A percentile compares a stretch with the other conserved stretches of the same genome.
These are phyloP conservation scores for Chimonanthus salicifolius DNA, from an alignment of 164 flowering plant genomes.

Conservation along the genomic window DNA sequence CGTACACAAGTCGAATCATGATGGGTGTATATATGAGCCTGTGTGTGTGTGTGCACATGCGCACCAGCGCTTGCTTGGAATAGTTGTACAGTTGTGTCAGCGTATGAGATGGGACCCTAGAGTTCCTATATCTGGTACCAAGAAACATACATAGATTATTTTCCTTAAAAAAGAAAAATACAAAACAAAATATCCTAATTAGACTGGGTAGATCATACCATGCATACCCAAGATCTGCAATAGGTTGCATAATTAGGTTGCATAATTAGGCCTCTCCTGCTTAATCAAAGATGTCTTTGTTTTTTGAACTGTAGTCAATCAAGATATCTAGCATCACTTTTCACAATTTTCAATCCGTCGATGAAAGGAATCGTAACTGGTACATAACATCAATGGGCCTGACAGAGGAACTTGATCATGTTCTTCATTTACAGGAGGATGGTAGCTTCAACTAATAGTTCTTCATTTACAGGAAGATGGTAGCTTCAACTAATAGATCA, in stretches of 20 bases:
- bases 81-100: neutral
- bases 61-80: too few relatives aligned
- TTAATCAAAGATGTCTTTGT: too few relatives aligned
- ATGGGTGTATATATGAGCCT: too few relatives aligned
- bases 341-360: neutral
- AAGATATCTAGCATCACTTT: neutral
- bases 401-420: neutral
- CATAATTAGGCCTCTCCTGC: neutral
- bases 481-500: conserved; percentile 19
- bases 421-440: neutral
- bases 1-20: too few relatives aligned
- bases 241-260: neutral
- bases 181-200: neutral
- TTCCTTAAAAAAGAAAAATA: too few relatives aligned
- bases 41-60: too few relatives aligned
- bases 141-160: too few relatives aligned
- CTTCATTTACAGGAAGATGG: neutral
- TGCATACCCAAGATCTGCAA: neutral
- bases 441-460: neutral
- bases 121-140: too few relatives aligned
- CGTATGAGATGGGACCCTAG: neutral
- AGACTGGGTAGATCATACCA: neutral
- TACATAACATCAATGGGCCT: neutral
- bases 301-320: too few relatives aligned
- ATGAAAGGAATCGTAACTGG: neutral